Base-by-base conservation (phyloP, 106 monocot genomes). In the Dendrobium catenatum region DNA sequence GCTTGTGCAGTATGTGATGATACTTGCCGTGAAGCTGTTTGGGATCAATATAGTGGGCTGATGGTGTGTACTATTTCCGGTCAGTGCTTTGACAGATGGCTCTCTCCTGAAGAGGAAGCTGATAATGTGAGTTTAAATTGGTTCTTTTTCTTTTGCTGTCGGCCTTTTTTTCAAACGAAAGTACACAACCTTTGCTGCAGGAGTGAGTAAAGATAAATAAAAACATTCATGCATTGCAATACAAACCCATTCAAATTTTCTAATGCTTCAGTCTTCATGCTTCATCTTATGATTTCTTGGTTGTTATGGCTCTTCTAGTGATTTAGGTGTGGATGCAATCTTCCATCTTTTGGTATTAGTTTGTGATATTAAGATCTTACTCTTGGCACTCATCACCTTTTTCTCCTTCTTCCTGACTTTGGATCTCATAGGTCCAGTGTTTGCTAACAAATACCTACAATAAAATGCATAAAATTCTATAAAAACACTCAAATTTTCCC, bases 1-100 rank as follows among this genome's bases (percentile, higher is more conserved):
- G 15, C 9, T 26, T 79, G 10, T 88, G 77, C 88, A 96, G 95
- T 93, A n/a, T 99, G 99, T 90, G 99, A 95, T 91, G 99, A 93
- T 79, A 88, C 91, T 49, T 99, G 99, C 68, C 84, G 95, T 18
- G 99, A 99, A 85, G 86, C 85, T 88, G 87, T 95, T 77, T 79
- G 93, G 85, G 99, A 99, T 83, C 91, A 87, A 80, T 78, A 78
- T 18, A 90, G 85, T 85, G 95, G 93, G 41, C 80, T 86, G 67
- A 58, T 95, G 43, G 93, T 99, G n/a, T 99, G 99, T 78, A 95
- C 99, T 26, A 89, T 99, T 44, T 93, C 95, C 84, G 99, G 99
- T 40, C 99, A 88, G 48, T 93, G 93, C 75, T 99, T 90, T 84
- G 95, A 95, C 73, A 88, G 93, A 66, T 89, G 85, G 90, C 78